Percentiles rank a stretch among this genome's conserved stretches.
Conservation (phyloP, 352 stramenopile genomes). For the Phytopythium cucurbitacearum region DNA sequence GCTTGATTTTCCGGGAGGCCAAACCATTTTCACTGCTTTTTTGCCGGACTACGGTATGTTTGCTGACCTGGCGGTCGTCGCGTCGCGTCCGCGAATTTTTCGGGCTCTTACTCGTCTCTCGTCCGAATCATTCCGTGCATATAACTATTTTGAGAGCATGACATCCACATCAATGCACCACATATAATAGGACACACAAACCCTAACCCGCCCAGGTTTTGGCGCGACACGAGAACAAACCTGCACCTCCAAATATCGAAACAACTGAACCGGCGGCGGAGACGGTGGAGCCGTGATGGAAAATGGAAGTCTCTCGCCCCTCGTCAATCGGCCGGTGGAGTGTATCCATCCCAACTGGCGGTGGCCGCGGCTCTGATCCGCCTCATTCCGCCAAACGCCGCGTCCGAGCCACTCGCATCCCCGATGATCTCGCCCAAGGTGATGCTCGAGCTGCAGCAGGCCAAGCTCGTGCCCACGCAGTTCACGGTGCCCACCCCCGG, state of each 20-base stretch:
- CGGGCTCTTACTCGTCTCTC: no score
- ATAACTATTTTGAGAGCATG: no score
- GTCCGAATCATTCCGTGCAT: no score
- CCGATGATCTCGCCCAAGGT: slow-evolving; percentile 54
- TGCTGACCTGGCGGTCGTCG: no score
- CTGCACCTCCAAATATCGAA: slow-evolving; percentile 3
- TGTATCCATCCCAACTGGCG: slow-evolving; percentile 6
- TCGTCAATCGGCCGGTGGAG: no score
- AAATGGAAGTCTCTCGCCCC: no score
- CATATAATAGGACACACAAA: no score
- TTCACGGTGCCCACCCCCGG: slow-evolving; percentile 53
- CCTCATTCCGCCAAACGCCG: slow-evolving; percentile 5
- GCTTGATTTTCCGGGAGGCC: no score
- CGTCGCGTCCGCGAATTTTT: no score
- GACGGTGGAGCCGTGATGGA: background rate
- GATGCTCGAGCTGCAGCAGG: slow-evolving; percentile 52
- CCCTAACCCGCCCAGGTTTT: background rate
- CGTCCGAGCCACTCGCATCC: background rate
- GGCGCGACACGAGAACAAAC: background rate
- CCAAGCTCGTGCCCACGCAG: slow-evolving; percentile 49
- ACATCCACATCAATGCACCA: no score
- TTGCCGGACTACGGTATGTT: no score
- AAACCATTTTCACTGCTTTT: no score
- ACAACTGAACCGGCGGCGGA: slow-evolving; percentile 3
- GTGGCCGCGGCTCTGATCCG: background rate